Evolutionary conservation across 2,329 filamentous ascomycete species (phyloP).

Genomic region (Rhynchosporium graminicola): DNA sequence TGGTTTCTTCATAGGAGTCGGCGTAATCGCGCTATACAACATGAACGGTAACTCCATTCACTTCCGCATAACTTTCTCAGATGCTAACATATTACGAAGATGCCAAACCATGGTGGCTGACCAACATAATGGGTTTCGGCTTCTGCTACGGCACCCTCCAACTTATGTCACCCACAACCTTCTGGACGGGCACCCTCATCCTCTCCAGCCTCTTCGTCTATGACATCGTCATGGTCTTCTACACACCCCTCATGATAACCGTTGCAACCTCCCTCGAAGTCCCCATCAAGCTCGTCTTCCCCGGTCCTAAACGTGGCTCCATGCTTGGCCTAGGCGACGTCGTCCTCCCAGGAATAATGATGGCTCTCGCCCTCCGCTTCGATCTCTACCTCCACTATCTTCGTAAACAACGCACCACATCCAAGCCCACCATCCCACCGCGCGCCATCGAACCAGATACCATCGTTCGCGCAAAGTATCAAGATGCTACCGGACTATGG

Average conservation of each 20-base stretch:
- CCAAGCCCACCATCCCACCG: slow-evolving; percentile 31
- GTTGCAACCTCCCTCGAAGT: slow-evolving; percentile 89
- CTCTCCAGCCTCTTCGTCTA: slow-evolving; percentile 85
- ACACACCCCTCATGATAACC: slow-evolving; percentile 81
- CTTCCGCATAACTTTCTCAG: neutral
- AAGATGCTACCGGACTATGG: slow-evolving; percentile 71
- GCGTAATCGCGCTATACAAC: slow-evolving; percentile 37
- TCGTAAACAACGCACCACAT: slow-evolving; percentile 52
- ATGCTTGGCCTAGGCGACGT: slow-evolving; percentile 96
- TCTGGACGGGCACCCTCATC: slow-evolving; percentile 77
- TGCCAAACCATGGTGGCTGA: slow-evolving; percentile 51
- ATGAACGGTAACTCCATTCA: slow-evolving; percentile 13
- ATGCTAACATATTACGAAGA: neutral
- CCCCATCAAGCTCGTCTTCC: slow-evolving; percentile 87
- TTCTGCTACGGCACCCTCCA: slow-evolving; percentile 84
- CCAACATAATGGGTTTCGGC: slow-evolving; percentile 83
- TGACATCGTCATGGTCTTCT: slow-evolving; percentile 91
- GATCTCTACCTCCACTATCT: slow-evolving; percentile 85
- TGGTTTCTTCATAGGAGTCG: slow-evolving; percentile 36
- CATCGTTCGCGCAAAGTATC: slow-evolving; percentile 44
- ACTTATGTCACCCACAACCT: slow-evolving; percentile 85
- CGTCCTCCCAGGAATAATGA: slow-evolving; percentile 87
- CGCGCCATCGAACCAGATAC: slow-evolving; percentile 32
- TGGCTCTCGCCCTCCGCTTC: slow-evolving; percentile 85
- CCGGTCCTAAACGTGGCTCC: slow-evolving; percentile 63